Percentiles rank a stretch among this genome's conserved stretches.
Evolutionary conservation across 2,329 filamentous ascomycete species (phyloP).

Genomic region (Phaeosphaeriaceae sp.): DNA sequence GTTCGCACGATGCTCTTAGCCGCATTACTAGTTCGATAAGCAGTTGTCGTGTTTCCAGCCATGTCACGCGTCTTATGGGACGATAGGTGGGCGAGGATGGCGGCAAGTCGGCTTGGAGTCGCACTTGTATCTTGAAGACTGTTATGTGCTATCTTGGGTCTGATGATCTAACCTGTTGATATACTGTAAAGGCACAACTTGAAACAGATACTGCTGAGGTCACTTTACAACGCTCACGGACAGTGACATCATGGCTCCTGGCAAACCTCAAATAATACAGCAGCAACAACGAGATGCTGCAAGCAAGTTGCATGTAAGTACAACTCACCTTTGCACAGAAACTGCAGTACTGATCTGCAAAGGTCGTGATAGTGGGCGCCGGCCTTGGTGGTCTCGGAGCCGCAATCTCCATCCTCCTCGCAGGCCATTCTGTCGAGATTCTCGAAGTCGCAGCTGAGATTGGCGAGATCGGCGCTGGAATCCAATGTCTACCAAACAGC

Average conservation of each 20-base stretch:
- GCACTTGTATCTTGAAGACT: neutral
- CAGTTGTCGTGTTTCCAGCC: constrained; percentile 4
- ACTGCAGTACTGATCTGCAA: neutral
- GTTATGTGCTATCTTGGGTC: neutral
- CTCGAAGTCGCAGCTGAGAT: constrained; percentile 59
- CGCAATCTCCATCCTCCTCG: constrained; percentile 56
- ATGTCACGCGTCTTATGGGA: constrained; percentile 6
- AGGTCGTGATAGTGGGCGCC: constrained; percentile 63
- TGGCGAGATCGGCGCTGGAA: constrained; percentile 60
- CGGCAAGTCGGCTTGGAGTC: constrained; percentile 15
- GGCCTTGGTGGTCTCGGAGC: constrained; percentile 64
- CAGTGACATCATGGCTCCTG: constrained; percentile 33
- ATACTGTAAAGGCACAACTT: neutral
- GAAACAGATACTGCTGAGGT: too few relatives aligned
- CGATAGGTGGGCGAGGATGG: constrained; percentile 33
- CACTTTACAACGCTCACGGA: neutral
- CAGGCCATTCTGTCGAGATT: constrained; percentile 58
- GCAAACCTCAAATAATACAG: constrained; percentile 35
- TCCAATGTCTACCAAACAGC: constrained; percentile 60
- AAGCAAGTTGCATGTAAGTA: constrained; percentile 37
- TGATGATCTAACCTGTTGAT: neutral
- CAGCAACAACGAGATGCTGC: constrained; percentile 33
- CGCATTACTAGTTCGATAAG: constrained; percentile 19
- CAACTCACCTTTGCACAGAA: too few relatives aligned
- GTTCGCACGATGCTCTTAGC: neutral